phyloP scores from a whole-genome alignment of 2,329 filamentous ascomycete species.

The Uncinocarpus reesii region DNA sequence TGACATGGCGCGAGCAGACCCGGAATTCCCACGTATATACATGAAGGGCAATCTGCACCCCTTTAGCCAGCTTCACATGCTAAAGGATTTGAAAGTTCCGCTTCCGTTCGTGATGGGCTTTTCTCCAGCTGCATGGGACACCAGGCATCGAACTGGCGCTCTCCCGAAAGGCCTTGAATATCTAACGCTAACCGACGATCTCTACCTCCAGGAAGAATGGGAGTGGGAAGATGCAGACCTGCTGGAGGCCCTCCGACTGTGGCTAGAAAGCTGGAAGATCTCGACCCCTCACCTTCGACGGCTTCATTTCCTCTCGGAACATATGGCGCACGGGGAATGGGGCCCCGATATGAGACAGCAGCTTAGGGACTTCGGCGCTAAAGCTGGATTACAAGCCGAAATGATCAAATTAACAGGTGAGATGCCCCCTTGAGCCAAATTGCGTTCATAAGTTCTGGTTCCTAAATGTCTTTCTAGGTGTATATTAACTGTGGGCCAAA shows the following conservation, averaged over 20 bases:
- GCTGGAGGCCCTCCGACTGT: constrained; percentile 13
- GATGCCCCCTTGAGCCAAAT: too few relatives aligned
- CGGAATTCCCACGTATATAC: not conserved
- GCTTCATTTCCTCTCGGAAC: constrained; percentile 10
- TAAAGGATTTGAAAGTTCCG: constrained; percentile 15
- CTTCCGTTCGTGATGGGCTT: constrained; percentile 16
- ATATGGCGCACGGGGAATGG: not conserved
- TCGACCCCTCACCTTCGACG: constrained; percentile 14
- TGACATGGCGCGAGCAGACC: not conserved
- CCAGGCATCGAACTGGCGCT: constrained; percentile 8
- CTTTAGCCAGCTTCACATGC: constrained; percentile 7
- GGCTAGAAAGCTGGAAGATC: constrained; percentile 15
- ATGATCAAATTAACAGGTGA: too few relatives aligned
- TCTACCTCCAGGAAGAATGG: constrained; percentile 12
- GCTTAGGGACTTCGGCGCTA: constrained; percentile 3
- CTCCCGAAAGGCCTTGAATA: constrained; percentile 18
- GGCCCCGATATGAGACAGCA: constrained; percentile 8
- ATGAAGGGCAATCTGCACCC: constrained; percentile 4
- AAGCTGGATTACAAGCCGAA: constrained; percentile 9
- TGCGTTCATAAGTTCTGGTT: too few relatives aligned
- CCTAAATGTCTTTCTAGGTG: too few relatives aligned
- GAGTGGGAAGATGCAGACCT: constrained; percentile 4
- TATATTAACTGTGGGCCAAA: too few relatives aligned
- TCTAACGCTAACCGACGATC: constrained; percentile 17
- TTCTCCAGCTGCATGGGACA: not conserved